Evolutionary conservation across 768 basidiomycete genomes (phyloP), one percentile per base, ranked within the genome.

Genomic region (Tulasnella sp.): DNA sequence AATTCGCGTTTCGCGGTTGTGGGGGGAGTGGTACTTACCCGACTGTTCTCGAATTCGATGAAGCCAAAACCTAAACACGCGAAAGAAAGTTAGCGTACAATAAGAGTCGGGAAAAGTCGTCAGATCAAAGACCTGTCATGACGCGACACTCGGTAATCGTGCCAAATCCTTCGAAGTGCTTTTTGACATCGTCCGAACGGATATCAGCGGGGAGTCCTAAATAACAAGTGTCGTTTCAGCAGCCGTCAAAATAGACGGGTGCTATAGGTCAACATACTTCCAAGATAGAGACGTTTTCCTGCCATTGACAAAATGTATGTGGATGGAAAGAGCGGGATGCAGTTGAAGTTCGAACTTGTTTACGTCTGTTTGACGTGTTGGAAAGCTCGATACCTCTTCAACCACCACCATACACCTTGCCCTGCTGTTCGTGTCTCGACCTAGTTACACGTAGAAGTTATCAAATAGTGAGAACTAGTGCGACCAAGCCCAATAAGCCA

Each of bases 81-180:
- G 7, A 32, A 8, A 65, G 29, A 40, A 73, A 4, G 8, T 65
- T 40, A n/a, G n/a, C n/a, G n/a, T n/a, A n/a, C n/a, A n/a, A n/a
- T 35, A 39, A 64, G 40, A 22, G 37, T 44, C 34, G 42, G 34
- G 29, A 37, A 44, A 74, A 39, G n/a, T 35, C 6, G 16, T n/a
- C 39, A 62, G n/a, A 35, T 14, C 40, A 39, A 44, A 26, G 37
- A 94, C 92, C 92, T 47, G 93, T 95, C 94, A 96, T 95, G 80
- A 96, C 91, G 77, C 92, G 89, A 81, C 92, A 91, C 81, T 96
- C 95, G 76, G 90, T 83, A 75, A 95, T 92, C 71, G 87, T 88
- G 39, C 94, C 94, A 80, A 90, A 94, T 75, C 90, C 91, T 74
- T 94, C 92, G 79, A 98, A 97, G 78, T 94, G 87, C 79, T 93